Conservation (phyloP, 176 grass and related monocot species). For the Dendrocalamus sinicus region DNA sequence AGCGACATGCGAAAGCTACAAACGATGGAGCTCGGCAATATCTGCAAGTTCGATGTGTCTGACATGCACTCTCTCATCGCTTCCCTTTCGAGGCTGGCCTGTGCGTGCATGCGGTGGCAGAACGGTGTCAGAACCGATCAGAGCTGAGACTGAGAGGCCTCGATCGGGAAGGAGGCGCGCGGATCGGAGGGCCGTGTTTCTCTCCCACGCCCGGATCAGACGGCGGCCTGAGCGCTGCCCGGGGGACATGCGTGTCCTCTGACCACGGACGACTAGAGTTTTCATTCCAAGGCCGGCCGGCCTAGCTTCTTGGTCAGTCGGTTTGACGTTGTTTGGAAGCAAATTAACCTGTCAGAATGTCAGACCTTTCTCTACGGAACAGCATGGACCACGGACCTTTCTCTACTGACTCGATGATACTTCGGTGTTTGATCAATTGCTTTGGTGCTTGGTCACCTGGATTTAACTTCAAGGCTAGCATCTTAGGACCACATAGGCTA, state of each 20-base stretch:
- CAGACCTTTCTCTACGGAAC: not conserved
- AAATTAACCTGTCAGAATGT: conserved; percentile 46
- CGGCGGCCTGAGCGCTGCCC: conserved; percentile 34
- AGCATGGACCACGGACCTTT: not conserved
- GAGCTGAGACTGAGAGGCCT: not conserved
- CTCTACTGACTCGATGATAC: not conserved
- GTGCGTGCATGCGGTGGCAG: conserved; percentile 31
- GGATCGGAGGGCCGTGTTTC: not conserved
- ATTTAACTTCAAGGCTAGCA: no score
- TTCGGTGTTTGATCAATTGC: no score
- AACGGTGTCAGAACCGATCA: conserved; percentile 47
- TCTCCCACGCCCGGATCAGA: conserved; percentile 38
- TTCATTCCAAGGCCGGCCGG: not conserved
- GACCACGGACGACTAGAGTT: not conserved
- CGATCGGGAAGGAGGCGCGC: conserved; percentile 39
- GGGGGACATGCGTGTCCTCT: not conserved
- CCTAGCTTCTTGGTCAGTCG: not conserved
- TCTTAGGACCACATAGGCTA: no score
- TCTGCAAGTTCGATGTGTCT: no score
- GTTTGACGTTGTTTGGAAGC: conserved; percentile 52
- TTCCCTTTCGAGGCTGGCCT: not conserved
- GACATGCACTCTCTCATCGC: not conserved
- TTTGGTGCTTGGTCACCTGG: no score
- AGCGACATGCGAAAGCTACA: not conserved
- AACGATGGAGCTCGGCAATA: no score